Evolutionary conservation across 768 basidiomycete genomes (phyloP).

Genomic region (Podaxis sp.): DNA sequence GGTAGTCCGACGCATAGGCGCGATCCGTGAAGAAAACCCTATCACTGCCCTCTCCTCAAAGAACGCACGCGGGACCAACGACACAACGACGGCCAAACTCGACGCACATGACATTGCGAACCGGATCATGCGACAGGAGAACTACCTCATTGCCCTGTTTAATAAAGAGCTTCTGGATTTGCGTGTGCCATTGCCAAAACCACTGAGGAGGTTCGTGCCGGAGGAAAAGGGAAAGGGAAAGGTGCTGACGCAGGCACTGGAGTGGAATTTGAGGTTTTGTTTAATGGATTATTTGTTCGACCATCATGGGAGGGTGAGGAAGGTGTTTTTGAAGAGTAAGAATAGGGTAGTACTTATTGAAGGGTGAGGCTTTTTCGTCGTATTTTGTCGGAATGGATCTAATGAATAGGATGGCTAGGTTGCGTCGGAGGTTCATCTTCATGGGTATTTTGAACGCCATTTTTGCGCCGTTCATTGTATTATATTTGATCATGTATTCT

Average conservation of each 20-base stretch:
- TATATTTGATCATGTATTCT: slow-evolving; percentile 96
- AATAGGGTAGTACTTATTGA: slow-evolving; percentile 78
- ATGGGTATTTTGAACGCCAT: slow-evolving; percentile 96
- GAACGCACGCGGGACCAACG: slow-evolving; percentile 46
- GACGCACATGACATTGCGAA: slow-evolving; percentile 99
- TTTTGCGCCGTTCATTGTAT: slow-evolving; percentile 94
- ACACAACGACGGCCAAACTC: slow-evolving; percentile 78
- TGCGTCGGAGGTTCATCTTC: slow-evolving; percentile 87
- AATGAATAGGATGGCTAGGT: slow-evolving; percentile 39
- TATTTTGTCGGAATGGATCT: neutral
- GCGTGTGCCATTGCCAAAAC: slow-evolving; percentile 71
- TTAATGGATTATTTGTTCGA: slow-evolving; percentile 96
- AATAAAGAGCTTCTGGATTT: slow-evolving; percentile 96
- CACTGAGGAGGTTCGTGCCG: slow-evolving; percentile 51
- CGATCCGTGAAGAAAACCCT: slow-evolving; percentile 92
- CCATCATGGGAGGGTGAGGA: slow-evolving; percentile 82
- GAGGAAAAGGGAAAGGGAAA: slow-evolving; percentile 67
- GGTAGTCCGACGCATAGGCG: slow-evolving; percentile 85
- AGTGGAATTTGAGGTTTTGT: slow-evolving; percentile 97
- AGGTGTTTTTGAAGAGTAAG: slow-evolving; percentile 86
- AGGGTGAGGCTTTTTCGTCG: slow-evolving; percentile 49
- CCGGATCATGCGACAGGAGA: slow-evolving; percentile 96
- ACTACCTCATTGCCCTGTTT: slow-evolving; percentile 96
- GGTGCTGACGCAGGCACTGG: slow-evolving; percentile 84
- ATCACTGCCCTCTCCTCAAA: slow-evolving; percentile 82